Conservation (phyloP, 1,284 basidiomycete genomes). For the Tausonia pullulans region DNA sequence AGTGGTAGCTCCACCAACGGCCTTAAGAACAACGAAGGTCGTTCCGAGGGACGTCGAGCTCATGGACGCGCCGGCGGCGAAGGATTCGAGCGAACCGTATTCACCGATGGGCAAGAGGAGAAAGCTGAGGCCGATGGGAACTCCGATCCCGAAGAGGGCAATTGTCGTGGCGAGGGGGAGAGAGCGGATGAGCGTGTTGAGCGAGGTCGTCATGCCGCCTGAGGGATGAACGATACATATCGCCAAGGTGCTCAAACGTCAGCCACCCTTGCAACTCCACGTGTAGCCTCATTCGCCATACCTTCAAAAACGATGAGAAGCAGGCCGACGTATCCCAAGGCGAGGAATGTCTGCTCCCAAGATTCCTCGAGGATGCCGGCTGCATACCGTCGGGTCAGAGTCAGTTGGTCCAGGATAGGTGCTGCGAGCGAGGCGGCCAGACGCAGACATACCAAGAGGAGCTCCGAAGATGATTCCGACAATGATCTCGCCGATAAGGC, state of each 20-base stretch:
- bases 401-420: too few species aligned
- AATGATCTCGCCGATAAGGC: slow-evolving; percentile 26
- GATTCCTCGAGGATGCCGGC: slow-evolving; percentile 35
- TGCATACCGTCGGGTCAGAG: too few species aligned
- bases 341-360: slow-evolving; percentile 39
- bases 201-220: slow-evolving; percentile 37
- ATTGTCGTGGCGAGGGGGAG: slow-evolving; percentile 38
- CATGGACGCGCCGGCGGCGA: slow-evolving; percentile 44
- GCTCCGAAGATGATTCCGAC: slow-evolving; percentile 42
- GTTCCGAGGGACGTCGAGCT: slow-evolving; percentile 47
- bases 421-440: too few species aligned
- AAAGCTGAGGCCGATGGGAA: slow-evolving; percentile 40
- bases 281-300: slow-evolving; percentile 17
- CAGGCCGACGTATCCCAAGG: slow-evolving; percentile 44
- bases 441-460: slow-evolving; percentile 28
- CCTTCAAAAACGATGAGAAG: slow-evolving; percentile 47
- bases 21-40: slow-evolving; percentile 40
- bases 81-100: slow-evolving; percentile 38
- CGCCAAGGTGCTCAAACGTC: too few species aligned
- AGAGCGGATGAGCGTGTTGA: slow-evolving; percentile 34
- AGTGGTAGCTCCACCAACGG: slow-evolving; percentile 1
- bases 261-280: too few species aligned
- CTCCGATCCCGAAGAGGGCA: slow-evolving; percentile 39
- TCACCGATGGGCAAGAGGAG: slow-evolving; percentile 35
- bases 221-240: not conserved